A percentile compares a stretch with the other conserved stretches of the same genome.
Conservation (phyloP, 2,329 filamentous ascomycete species). For the Calonectria honghensis region DNA sequence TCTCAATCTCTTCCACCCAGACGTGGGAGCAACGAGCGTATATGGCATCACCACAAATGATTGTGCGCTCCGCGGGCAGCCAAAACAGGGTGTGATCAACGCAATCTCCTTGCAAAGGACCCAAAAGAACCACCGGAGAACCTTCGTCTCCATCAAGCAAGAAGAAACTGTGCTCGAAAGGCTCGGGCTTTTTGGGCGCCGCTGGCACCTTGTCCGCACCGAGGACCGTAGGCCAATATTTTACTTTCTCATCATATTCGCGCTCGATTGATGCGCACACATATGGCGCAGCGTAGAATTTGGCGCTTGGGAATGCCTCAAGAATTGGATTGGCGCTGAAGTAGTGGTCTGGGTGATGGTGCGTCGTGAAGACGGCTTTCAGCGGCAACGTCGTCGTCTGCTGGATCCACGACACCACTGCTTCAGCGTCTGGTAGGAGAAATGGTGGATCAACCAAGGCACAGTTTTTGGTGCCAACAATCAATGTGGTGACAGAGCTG, state of each 20-base stretch:
- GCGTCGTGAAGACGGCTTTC: conserved; percentile 28
- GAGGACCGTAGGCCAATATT: conserved; percentile 5
- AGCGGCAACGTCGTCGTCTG: conserved; percentile 14
- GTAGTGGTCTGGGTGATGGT: conserved; percentile 35
- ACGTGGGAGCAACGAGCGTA: conserved; percentile 11
- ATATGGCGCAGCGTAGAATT: conserved; percentile 11
- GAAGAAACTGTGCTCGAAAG: conserved; percentile 9
- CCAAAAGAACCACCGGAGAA: neutral
- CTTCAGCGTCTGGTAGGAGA: neutral
- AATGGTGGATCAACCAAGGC: conserved; percentile 2
- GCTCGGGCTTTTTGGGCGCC: neutral
- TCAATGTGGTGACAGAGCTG: conserved; percentile 9
- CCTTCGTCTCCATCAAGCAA: neutral
- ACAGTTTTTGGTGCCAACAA: conserved; percentile 13
- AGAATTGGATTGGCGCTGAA: conserved; percentile 33
- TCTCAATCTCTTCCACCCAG: conserved; percentile 21
- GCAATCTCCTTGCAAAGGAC: conserved; percentile 9
- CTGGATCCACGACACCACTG: neutral
- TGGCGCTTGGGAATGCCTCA: neutral
- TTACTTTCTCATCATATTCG: conserved; percentile 22
- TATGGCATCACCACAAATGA: neutral
- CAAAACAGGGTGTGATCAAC: conserved; percentile 12
- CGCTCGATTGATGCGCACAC: conserved; percentile 2
- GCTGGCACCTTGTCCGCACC: conserved; percentile 10
- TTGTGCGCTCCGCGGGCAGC: neutral